Evolutionary conservation across 768 basidiomycete species (phyloP).

Genomic region (Amanita jacksonii): DNA sequence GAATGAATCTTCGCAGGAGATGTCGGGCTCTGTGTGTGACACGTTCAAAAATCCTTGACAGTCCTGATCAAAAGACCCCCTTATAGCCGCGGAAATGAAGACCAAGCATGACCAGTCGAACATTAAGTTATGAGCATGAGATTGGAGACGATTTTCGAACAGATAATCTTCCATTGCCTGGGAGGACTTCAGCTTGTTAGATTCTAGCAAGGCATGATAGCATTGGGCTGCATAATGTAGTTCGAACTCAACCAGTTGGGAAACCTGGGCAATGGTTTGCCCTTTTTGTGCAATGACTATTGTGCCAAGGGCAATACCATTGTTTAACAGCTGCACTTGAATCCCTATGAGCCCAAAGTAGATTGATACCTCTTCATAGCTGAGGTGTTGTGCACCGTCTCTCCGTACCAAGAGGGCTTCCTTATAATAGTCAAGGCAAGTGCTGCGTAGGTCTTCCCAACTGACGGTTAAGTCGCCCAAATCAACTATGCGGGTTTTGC

Average conservation of each 20-base stretch:
- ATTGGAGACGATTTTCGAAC: constrained; percentile 34
- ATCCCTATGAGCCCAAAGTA: constrained; percentile 50
- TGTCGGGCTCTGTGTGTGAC: constrained; percentile 18
- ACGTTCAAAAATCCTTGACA: constrained; percentile 36
- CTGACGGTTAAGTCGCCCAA: constrained; percentile 41
- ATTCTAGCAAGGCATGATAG: constrained; percentile 42
- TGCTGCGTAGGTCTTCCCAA: constrained; percentile 42
- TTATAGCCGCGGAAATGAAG: constrained; percentile 52
- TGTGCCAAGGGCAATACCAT: constrained; percentile 58
- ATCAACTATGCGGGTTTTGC: constrained; percentile 28
- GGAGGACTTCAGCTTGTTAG: constrained; percentile 34
- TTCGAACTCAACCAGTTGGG: constrained; percentile 43
- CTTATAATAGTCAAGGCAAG: constrained; percentile 45
- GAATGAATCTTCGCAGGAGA: constrained; percentile 26
- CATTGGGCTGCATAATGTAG: constrained; percentile 42
- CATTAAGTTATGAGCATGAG: constrained; percentile 38
- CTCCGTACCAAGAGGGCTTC: constrained; percentile 32
- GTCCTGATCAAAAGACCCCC: constrained; percentile 25
- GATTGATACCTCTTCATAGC: constrained; percentile 65
- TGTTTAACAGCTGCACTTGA: constrained; percentile 57
- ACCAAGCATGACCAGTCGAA: constrained; percentile 62
- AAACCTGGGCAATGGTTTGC: constrained; percentile 20
- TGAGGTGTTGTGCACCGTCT: constrained; percentile 35
- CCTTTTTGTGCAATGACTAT: constrained; percentile 39
- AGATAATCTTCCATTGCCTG: constrained; percentile 42